Percentiles rank a stretch among this genome's conserved stretches.
Evolutionary conservation across 345 rosid genomes (phyloP).

Genomic region (Melastoma malabathricum): DNA sequence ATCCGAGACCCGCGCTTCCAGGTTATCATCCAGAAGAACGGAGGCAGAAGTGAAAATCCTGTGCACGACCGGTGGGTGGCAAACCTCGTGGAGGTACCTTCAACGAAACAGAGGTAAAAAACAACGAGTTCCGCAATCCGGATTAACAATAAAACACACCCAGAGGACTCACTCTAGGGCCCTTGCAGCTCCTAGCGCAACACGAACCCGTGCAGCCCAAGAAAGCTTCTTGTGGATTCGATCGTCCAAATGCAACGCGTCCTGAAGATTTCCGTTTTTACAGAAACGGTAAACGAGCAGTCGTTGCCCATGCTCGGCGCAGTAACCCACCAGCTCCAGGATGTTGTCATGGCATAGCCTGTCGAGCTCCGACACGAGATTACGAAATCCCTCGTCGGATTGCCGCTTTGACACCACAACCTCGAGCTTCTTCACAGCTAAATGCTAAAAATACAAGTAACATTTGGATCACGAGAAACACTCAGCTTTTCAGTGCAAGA

Average conservation of each 20-base stretch:
- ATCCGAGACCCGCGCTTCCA: slow-evolving; percentile 56
- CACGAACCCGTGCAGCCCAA: slow-evolving; percentile 56
- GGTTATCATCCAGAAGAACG: slow-evolving; percentile 63
- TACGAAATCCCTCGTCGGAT: slow-evolving; percentile 48
- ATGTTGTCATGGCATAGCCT: slow-evolving; percentile 54
- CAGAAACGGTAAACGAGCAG: slow-evolving; percentile 62
- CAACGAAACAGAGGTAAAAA: slow-evolving; percentile 7
- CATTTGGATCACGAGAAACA: not conserved
- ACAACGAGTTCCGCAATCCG: not conserved
- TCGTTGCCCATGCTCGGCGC: slow-evolving; percentile 64
- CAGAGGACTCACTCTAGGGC: slow-evolving; percentile 72
- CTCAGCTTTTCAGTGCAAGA: not conserved
- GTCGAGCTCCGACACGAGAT: slow-evolving; percentile 39
- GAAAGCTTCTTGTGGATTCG: slow-evolving; percentile 47
- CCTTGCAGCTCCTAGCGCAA: slow-evolving; percentile 80
- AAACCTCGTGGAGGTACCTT: slow-evolving; percentile 82
- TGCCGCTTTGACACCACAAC: slow-evolving; percentile 26
- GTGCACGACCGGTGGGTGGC: slow-evolving; percentile 68
- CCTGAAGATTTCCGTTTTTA: slow-evolving; percentile 55
- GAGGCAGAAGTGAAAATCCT: slow-evolving; percentile 65
- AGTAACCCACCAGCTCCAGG: slow-evolving; percentile 70
- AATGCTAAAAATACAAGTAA: slow-evolving; percentile 19
- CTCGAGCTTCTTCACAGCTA: slow-evolving; percentile 80
- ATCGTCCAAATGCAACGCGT: slow-evolving; percentile 61
- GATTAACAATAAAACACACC: not conserved